These are phyloP conservation scores for Raddia distichophylla DNA, from an alignment of 176 grass and related monocot species.

Conservation along the genomic window DNA sequence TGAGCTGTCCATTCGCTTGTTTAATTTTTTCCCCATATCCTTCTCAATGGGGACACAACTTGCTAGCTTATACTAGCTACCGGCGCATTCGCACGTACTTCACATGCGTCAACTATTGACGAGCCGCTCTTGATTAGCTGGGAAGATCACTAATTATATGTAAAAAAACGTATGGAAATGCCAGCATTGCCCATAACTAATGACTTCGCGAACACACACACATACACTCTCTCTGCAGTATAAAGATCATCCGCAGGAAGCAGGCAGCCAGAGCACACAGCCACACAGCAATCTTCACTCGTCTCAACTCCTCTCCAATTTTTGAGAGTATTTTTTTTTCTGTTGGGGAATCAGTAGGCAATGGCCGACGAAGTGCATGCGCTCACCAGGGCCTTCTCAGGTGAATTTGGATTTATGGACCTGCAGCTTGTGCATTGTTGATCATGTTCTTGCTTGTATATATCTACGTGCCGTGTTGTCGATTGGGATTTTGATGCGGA, in stretches of 20 bases:
- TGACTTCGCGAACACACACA: conserved; percentile 22
- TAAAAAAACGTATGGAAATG: conserved; percentile 1
- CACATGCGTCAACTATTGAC: conserved; percentile 34
- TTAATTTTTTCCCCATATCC: background rate
- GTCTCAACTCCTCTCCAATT: background rate
- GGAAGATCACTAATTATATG: background rate
- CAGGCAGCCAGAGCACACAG: conserved; percentile 17
- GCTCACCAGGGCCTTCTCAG: conserved; percentile 92
- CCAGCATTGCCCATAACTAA: conserved; percentile 42
- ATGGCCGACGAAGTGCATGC: conserved; percentile 71
- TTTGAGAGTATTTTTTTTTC: background rate
- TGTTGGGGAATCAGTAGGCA: background rate
- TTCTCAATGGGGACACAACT: conserved; percentile 21
- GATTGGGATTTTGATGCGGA: background rate
- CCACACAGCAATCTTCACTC: background rate
- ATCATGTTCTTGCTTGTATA: background rate
- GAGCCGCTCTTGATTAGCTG: conserved; percentile 13
- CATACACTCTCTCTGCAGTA: conserved; percentile 21
- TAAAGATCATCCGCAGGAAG: conserved; percentile 49
- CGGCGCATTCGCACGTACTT: conserved; percentile 13
- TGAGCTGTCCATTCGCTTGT: conserved; percentile 21
- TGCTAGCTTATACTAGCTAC: background rate
- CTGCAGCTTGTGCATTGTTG: background rate
- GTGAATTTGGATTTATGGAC: conserved; percentile 27
- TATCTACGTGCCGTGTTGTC: background rate